Percentiles rank a stretch among this genome's conserved stretches.
phyloP scores from a whole-genome alignment of 129 eudicot genomes.

The Logfia minima region DNA sequence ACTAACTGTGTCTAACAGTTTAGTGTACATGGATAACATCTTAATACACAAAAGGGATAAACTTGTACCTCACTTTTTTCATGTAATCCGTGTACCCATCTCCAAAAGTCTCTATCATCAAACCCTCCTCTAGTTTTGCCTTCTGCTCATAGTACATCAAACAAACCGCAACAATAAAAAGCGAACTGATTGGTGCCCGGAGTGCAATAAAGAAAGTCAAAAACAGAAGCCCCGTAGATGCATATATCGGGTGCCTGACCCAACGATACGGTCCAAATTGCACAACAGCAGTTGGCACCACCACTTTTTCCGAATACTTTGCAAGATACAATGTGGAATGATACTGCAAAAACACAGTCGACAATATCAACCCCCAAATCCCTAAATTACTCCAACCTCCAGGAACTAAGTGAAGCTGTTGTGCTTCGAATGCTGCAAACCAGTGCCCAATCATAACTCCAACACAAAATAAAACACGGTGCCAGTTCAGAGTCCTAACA shows the following conservation, averaged over 20 bases:
- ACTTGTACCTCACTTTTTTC: conserved; percentile 72
- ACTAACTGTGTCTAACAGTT: conserved; percentile 16
- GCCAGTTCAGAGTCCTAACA: conserved; percentile 42
- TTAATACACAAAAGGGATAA: conserved; percentile 85
- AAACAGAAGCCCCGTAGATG: conserved; percentile 80
- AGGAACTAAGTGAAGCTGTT: conserved; percentile 60
- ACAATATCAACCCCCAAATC: conserved; percentile 64
- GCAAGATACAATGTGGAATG: conserved; percentile 72
- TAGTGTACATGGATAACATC: conserved; percentile 15
- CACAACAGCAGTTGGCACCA: conserved; percentile 84
- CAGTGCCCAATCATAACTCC: conserved; percentile 68
- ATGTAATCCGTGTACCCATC: conserved; percentile 59
- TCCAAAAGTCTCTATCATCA: conserved; percentile 72
- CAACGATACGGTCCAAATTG: conserved; percentile 82
- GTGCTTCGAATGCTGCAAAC: conserved; percentile 84
- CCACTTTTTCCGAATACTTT: conserved; percentile 80
- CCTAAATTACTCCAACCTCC: conserved; percentile 67
- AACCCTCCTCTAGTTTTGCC: conserved; percentile 65
- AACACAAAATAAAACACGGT: conserved; percentile 47
- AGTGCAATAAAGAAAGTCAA: conserved; percentile 64
- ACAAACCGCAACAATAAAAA: conserved; percentile 54
- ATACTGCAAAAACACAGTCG: conserved; percentile 65
- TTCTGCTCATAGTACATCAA: conserved; percentile 72
- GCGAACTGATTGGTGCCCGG: conserved; percentile 64
- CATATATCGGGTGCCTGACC: conserved; percentile 90